Evolutionary conservation across 2,329 filamentous ascomycete genomes (phyloP).

Genomic region (Fulvia fulva): DNA sequence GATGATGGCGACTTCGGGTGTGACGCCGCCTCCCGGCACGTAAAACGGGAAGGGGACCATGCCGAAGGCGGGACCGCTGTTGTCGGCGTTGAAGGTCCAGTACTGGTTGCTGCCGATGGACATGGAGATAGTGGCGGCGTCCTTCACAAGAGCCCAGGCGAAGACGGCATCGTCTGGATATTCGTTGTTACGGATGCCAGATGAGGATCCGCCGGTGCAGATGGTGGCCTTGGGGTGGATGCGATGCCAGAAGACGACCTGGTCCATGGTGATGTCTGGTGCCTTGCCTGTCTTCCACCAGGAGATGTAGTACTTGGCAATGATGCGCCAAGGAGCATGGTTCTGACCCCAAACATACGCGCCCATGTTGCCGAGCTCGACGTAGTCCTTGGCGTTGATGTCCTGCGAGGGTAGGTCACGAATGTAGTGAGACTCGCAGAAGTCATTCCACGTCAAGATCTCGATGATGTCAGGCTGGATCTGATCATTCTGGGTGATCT

Average conservation of each 20-base stretch:
- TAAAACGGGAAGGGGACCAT: constrained; percentile 34
- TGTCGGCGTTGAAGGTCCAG: constrained; percentile 33
- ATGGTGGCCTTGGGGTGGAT: constrained; percentile 34
- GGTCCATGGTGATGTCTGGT: constrained; percentile 34
- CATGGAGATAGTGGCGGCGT: constrained; percentile 32
- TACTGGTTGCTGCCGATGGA: constrained; percentile 33
- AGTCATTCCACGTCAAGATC: constrained; percentile 40
- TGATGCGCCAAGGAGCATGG: constrained; percentile 38
- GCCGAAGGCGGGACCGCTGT: constrained; percentile 29
- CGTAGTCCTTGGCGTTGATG: constrained; percentile 28
- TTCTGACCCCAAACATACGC: constrained; percentile 36
- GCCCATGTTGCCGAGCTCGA: constrained; percentile 32
- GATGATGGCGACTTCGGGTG: constrained; percentile 32
- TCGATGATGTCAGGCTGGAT: constrained; percentile 39
- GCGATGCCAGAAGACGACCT: constrained; percentile 40
- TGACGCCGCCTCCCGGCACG: constrained; percentile 26
- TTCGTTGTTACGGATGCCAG: constrained; percentile 32
- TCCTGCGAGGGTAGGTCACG: constrained; percentile 35
- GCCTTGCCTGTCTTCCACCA: constrained; percentile 36
- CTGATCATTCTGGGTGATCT: constrained; percentile 25
- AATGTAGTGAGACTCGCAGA: constrained; percentile 39
- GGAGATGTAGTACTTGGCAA: constrained; percentile 37
- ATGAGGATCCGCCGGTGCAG: constrained; percentile 31
- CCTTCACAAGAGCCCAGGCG: constrained; percentile 35
- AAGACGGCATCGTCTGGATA: constrained; percentile 37